A percentile compares a stretch with the other conserved stretches of the same genome.
These are phyloP conservation scores for Cicer yamashitae DNA, from an alignment of 306 rosid genomes.

Conservation along the genomic window DNA sequence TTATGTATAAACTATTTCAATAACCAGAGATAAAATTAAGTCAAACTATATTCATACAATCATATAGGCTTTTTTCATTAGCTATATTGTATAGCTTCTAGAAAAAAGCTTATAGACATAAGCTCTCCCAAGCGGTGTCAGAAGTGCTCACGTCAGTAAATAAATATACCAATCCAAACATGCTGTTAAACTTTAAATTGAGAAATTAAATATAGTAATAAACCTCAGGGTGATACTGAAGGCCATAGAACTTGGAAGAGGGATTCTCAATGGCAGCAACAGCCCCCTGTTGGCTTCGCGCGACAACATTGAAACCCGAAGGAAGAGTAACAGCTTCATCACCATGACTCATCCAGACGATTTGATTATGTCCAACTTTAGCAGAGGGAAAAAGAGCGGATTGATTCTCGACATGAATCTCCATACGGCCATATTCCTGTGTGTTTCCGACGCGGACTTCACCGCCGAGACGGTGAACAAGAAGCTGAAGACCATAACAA, in stretches of 20 bases:
- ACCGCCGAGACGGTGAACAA: slow-evolving; percentile 89
- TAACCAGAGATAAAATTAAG: too few species aligned
- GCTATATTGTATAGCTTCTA: too few species aligned
- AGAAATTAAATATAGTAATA: neutral
- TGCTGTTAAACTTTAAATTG: neutral
- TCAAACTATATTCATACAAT: too few species aligned
- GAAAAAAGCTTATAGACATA: too few species aligned
- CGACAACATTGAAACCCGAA: slow-evolving; percentile 71
- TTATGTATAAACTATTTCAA: too few species aligned
- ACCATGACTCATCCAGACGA: slow-evolving; percentile 99
- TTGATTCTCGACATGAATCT: slow-evolving; percentile 58
- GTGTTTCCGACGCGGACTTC: slow-evolving; percentile 68
- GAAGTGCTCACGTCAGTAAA: too few species aligned
- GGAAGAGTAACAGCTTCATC: slow-evolving; percentile 80
- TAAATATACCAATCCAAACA: too few species aligned
- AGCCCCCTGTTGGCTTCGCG: slow-evolving; percentile 78
- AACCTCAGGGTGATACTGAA: slow-evolving; percentile 97
- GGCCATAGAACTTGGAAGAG: slow-evolving; percentile 69
- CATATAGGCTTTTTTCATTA: too few species aligned
- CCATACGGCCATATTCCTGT: slow-evolving; percentile 97
- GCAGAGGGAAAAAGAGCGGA: slow-evolving; percentile 57
- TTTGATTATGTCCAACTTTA: slow-evolving; percentile 55
- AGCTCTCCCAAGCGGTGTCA: too few species aligned
- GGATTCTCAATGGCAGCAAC: slow-evolving; percentile 74
- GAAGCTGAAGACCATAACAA: slow-evolving; percentile 90